Base-by-base conservation (phyloP, 257 asterid genomes). In the Sherardia arvensis region DNA sequence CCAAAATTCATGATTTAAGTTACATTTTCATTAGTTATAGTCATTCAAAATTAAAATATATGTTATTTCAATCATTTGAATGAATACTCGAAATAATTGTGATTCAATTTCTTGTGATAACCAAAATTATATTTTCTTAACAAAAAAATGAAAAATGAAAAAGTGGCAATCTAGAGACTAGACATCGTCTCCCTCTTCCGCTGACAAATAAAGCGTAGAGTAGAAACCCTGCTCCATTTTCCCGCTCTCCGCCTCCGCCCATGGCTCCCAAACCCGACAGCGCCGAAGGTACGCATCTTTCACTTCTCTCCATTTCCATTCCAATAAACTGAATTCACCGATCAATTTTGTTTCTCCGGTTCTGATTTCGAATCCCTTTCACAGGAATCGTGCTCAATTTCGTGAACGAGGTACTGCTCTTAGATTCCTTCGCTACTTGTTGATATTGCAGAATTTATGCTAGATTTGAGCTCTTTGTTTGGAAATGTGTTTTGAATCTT, bases 261-360 rank as follows among this genome's bases (percentile, higher is more conserved):
- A 91, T 91, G 96, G 91, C 98, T 71, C 98, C 98, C 14, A 91
- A 88, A 77, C 30, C 90, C 21, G 98, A 91, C 59, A 84, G 80
- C 74, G 66, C 96, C 20, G 95, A 91, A 83, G 96, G 96, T 85
- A 33, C 72, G 5, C 67, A 18, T 25, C 9, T 18, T 26, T 30
- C 15, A 25, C 14, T 8, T 28, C 53, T 20, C 53, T 47, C 59
- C 32, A 47, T 23, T 20, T 8, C 45, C 6, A 36, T 18, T 47
- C 0, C 32, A 38, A 26, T 25, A 58, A 30, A 9, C 15, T 25
- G 23, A 15, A 25, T 26, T 2, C 51, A 26, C 25, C 20, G 11
- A 3, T 62, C 17, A 8, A 8, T 68, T 68, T 65, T 45, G 21
- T 51, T 69, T 58, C 30, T 54, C 32, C 29, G n/a, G 10, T 23